These are phyloP conservation scores for Fusarium gaditjirri DNA, from an alignment of 2,329 filamentous ascomycete species.

Conservation along the genomic window DNA sequence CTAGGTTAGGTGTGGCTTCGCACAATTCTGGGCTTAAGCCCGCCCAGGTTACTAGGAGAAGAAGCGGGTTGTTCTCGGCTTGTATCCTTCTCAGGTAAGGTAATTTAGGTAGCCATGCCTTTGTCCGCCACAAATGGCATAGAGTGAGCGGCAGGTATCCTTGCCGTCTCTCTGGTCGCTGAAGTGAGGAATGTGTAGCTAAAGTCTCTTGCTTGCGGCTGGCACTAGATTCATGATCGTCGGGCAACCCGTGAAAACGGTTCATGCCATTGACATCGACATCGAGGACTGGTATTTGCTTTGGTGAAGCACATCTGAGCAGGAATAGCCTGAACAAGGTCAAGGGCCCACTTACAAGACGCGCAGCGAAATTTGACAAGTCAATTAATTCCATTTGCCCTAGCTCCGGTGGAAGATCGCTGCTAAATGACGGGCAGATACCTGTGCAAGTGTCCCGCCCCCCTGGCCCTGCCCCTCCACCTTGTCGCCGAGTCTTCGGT, in stretches of 20 bases:
- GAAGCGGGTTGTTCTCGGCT: constrained; percentile 25
- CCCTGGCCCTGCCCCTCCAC: constrained; percentile 10
- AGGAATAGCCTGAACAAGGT: neutral
- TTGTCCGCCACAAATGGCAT: neutral
- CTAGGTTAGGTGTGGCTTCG: constrained; percentile 24
- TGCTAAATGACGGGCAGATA: neutral
- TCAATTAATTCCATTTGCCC: neutral
- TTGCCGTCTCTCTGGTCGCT: constrained; percentile 18
- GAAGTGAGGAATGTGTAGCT: constrained; percentile 24
- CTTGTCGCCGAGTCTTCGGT: constrained; percentile 20
- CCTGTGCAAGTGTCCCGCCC: neutral
- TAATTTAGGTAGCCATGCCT: constrained; percentile 3
- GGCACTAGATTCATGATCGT: constrained; percentile 1
- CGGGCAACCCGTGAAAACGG: constrained; percentile 18
- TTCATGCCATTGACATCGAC: neutral
- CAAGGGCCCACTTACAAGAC: neutral
- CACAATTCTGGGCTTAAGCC: constrained; percentile 11
- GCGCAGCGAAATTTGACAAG: neutral
- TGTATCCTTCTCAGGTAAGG: constrained; percentile 1
- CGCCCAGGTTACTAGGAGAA: constrained; percentile 16
- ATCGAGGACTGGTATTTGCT: neutral
- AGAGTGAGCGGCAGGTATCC: neutral
- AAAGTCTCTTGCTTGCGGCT: constrained; percentile 12
- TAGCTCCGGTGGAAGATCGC: neutral
- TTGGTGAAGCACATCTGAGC: neutral